phyloP scores from a whole-genome alignment of 192 early-diverging fungal species.

The Coemansia sp. region DNA sequence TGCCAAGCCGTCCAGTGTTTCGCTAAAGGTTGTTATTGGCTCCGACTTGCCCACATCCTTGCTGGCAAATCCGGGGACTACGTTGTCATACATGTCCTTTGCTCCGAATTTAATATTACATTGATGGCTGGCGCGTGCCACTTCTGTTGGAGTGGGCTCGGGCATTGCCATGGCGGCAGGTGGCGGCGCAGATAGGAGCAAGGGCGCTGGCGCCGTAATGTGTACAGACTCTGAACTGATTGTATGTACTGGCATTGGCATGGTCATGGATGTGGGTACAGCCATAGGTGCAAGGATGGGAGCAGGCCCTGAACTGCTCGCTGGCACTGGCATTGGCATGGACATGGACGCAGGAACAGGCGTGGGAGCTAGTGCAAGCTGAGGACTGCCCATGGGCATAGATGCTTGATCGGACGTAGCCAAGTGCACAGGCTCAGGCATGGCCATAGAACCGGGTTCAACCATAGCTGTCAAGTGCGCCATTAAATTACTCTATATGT shows the following conservation, averaged over 20 bases:
- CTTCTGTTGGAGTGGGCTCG: background rate
- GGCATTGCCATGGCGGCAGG: background rate
- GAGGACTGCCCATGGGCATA: background rate
- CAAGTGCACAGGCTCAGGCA: background rate
- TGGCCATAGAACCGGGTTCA: background rate
- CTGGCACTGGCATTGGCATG: background rate
- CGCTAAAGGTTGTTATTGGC: background rate
- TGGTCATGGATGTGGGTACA: background rate
- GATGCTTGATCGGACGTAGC: background rate
- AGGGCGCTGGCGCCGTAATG: background rate
- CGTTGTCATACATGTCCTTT: background rate
- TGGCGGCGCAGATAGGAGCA: background rate
- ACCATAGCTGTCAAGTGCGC: background rate
- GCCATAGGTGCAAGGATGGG: too few species aligned
- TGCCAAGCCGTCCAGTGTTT: background rate
- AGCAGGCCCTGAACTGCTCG: too few species aligned
- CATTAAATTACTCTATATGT: too few species aligned
- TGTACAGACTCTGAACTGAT: background rate
- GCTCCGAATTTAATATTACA: background rate
- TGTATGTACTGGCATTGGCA: background rate
- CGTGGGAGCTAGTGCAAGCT: background rate
- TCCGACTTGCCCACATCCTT: background rate
- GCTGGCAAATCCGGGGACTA: background rate
- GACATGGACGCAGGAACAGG: too few species aligned
- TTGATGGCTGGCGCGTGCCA: background rate